A percentile compares a stretch with the other conserved stretches of the same genome.
Evolutionary conservation across 176 grass and related monocot genomes (phyloP).

Genomic region (Neostapfia colusana): DNA sequence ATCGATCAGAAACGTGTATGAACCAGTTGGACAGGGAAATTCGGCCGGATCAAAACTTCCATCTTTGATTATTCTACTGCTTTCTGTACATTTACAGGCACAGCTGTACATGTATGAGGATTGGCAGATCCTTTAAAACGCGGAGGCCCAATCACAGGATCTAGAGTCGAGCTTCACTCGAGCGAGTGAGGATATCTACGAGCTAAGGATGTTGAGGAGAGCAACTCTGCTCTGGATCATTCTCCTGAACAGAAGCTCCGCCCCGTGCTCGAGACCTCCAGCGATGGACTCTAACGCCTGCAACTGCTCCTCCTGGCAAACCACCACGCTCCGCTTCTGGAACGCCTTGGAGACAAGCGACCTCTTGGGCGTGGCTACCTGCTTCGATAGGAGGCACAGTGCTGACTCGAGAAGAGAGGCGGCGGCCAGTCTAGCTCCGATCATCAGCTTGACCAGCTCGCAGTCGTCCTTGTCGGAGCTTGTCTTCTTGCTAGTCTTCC

Average conservation of each 20-base stretch:
- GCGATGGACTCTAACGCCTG: conserved; percentile 33
- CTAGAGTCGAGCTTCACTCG: conserved; percentile 20
- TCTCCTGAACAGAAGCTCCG: conserved; percentile 50
- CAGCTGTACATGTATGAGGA: background rate
- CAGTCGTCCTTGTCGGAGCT: conserved; percentile 14
- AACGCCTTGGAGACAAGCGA: conserved; percentile 46
- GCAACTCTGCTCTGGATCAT: conserved; percentile 58
- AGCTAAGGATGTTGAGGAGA: conserved; percentile 52
- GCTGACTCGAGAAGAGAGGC: conserved; percentile 40
- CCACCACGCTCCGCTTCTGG: conserved; percentile 26
- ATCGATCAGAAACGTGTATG: background rate
- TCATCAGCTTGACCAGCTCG: conserved; percentile 24
- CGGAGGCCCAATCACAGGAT: conserved; percentile 38
- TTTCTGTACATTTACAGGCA: conserved; percentile 22
- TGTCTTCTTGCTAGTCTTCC: conserved; percentile 47
- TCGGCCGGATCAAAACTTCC: conserved; percentile 24
- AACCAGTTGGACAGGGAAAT: background rate
- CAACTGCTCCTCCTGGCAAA: conserved; percentile 40
- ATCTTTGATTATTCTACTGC: background rate
- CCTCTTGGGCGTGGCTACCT: conserved; percentile 39
- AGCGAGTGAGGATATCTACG: conserved; percentile 34
- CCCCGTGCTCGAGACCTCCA: conserved; percentile 42
- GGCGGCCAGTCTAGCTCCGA: conserved; percentile 43
- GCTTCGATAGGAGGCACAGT: conserved; percentile 23
- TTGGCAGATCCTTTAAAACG: conserved; percentile 37